These are phyloP conservation scores for Leavenworthia alabamica DNA, from an alignment of 345 rosid species.

Conservation along the genomic window DNA sequence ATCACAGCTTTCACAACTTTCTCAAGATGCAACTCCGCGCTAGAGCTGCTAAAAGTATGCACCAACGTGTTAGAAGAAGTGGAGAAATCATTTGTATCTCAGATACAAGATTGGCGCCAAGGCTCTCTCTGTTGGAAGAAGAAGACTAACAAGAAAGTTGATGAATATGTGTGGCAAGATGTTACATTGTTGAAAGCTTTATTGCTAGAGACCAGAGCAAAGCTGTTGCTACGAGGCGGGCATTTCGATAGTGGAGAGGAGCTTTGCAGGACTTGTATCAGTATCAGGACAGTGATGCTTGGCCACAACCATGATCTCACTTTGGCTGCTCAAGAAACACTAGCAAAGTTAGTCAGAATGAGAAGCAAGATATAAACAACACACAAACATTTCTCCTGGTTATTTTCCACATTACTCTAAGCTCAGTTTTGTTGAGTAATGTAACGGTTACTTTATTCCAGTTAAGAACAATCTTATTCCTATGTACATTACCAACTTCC, in stretches of 20 bases:
- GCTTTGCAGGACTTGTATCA: slow-evolving; percentile 77
- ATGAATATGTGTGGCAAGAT: slow-evolving; percentile 90
- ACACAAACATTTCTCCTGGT: background rate
- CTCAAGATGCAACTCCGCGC: slow-evolving; percentile 81
- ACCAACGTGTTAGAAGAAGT: slow-evolving; percentile 85
- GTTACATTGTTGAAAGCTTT: slow-evolving; percentile 77
- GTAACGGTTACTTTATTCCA: slow-evolving; percentile 2
- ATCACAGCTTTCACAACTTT: slow-evolving; percentile 67
- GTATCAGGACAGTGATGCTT: slow-evolving; percentile 89
- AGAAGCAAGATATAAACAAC: slow-evolving; percentile 66
- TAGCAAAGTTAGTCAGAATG: slow-evolving; percentile 82
- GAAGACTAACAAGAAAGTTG: slow-evolving; percentile 48
- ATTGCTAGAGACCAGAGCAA: slow-evolving; percentile 77
- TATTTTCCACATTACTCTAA: slow-evolving; percentile 11
- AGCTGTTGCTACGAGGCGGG: slow-evolving; percentile 78
- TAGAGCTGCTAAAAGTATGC: slow-evolving; percentile 83
- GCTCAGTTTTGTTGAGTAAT: slow-evolving; percentile 18
- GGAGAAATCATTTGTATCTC: slow-evolving; percentile 83
- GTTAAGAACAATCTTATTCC: slow-evolving; percentile 10
- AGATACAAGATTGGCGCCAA: slow-evolving; percentile 80
- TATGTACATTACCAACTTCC: slow-evolving; percentile 17
- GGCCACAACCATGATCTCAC: slow-evolving; percentile 81
- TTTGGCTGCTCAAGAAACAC: slow-evolving; percentile 88
- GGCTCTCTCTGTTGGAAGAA: slow-evolving; percentile 87
- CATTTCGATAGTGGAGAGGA: slow-evolving; percentile 81